Conservation (phyloP, 345 rosid genomes). For the Eucalyptus cladocalyx region DNA sequence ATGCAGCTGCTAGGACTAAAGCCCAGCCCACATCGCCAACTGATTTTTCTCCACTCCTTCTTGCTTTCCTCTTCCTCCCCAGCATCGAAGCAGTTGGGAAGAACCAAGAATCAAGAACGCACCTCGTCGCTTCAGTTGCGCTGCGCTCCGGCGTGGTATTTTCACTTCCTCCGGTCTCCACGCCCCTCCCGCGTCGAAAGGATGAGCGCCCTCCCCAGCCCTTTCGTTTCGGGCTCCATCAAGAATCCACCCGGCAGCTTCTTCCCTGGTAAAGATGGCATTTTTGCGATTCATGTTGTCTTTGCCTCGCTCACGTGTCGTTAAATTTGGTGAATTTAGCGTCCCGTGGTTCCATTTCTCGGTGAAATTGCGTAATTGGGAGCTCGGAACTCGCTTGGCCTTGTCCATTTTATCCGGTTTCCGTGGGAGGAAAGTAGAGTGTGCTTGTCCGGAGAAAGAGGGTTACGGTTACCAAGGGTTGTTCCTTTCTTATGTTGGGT, state of each 20-base stretch:
- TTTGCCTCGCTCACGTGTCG: not conserved
- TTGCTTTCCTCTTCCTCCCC: not conserved
- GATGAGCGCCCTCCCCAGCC: conserved; percentile 3
- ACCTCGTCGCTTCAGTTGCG: not conserved
- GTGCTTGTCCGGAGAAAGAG: not conserved
- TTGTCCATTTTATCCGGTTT: not conserved
- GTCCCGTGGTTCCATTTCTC: not conserved
- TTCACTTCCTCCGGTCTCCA: not conserved
- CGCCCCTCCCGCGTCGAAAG: not conserved
- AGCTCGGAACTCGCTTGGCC: not conserved
- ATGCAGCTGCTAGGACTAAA: not conserved
- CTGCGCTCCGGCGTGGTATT: not conserved
- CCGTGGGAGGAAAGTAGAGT: not conserved
- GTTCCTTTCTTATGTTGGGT: not conserved
- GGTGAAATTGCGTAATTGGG: not conserved
- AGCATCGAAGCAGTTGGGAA: not conserved
- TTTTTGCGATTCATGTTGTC: not conserved
- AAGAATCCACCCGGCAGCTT: not conserved
- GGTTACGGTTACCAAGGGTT: not conserved
- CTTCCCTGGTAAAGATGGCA: not conserved
- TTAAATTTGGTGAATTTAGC: not conserved
- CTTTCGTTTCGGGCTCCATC: not conserved
- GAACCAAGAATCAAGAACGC: not conserved
- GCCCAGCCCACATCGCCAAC: not conserved
- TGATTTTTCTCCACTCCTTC: not conserved